A percentile compares a stretch with the other conserved stretches of the same genome.
These are phyloP conservation scores for Epicoccum sorghinum DNA, from an alignment of 2,329 filamentous ascomycete genomes.

Conservation along the genomic window DNA sequence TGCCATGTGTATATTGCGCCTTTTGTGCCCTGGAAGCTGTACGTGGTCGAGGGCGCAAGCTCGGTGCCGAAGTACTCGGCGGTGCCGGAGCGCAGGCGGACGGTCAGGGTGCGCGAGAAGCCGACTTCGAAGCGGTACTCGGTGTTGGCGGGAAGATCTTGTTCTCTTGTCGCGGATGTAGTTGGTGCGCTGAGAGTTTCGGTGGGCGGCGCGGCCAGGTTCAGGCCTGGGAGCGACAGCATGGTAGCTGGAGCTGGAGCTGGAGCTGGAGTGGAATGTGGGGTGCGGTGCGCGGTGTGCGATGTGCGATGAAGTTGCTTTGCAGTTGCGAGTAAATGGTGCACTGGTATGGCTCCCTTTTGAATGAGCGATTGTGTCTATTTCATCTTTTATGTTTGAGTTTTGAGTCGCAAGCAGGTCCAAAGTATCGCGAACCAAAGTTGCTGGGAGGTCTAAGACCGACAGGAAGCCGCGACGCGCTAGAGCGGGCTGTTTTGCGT, in stretches of 20 bases:
- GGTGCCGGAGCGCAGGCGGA: constrained; percentile 75
- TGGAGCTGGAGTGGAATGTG: not conserved
- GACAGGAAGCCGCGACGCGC: constrained; percentile 1
- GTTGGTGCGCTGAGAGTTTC: constrained; percentile 31
- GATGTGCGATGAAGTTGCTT: not conserved
- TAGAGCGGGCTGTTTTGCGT: constrained; percentile 5
- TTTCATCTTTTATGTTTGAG: too few species aligned
- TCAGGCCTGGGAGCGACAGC: constrained; percentile 55
- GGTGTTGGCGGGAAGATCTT: constrained; percentile 53
- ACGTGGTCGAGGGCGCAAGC: constrained; percentile 78
- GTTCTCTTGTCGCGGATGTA: constrained; percentile 40
- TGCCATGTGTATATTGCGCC: constrained; percentile 92
- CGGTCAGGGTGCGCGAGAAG: constrained; percentile 42
- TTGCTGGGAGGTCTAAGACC: not conserved
- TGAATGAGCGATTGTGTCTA: too few species aligned
- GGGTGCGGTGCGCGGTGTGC: not conserved
- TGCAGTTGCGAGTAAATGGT: too few species aligned
- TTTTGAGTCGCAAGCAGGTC: too few species aligned
- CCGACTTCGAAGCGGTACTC: constrained; percentile 54
- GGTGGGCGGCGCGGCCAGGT: constrained; percentile 45
- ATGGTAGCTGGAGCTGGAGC: constrained; percentile 19
- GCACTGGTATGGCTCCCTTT: too few species aligned
- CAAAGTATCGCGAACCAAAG: not conserved
- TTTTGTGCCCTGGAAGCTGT: constrained; percentile 81
- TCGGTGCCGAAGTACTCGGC: constrained; percentile 96